phyloP scores from a whole-genome alignment of 331 rosid genomes.

The Telfairia occidentalis region DNA sequence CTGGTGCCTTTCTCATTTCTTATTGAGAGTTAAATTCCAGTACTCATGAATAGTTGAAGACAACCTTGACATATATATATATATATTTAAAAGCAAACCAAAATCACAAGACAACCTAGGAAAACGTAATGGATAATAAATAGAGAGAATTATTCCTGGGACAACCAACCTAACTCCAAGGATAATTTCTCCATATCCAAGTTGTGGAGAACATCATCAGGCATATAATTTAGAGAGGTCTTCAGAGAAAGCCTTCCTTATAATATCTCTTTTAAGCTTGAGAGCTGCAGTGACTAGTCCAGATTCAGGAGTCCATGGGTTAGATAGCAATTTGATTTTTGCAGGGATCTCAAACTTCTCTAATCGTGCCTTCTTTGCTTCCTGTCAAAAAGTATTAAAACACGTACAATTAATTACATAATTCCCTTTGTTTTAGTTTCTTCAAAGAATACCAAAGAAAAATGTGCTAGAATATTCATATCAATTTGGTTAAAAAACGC shows the following conservation, averaged over 20 bases:
- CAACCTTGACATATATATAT: not conserved
- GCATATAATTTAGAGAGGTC: conserved; percentile 53
- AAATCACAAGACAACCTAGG: conserved; percentile 1
- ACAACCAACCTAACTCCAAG: not conserved
- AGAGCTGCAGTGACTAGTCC: conserved; percentile 95
- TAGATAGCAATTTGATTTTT: conserved; percentile 53
- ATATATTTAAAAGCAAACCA: not conserved
- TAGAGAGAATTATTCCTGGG: not conserved
- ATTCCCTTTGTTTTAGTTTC: not conserved
- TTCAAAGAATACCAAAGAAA: not conserved
- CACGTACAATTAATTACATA: not conserved
- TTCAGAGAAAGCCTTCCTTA: conserved; percentile 55
- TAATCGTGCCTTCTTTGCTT: conserved; percentile 65
- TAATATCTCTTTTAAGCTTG: conserved; percentile 80
- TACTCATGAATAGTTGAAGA: not conserved
- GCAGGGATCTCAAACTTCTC: conserved; percentile 85
- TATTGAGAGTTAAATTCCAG: not conserved
- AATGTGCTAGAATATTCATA: not conserved
- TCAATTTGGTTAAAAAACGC: not conserved
- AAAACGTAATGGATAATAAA: not conserved
- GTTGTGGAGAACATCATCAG: conserved; percentile 7
- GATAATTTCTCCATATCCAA: not conserved
- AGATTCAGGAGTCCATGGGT: conserved; percentile 80
- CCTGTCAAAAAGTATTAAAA: conserved; percentile 31
- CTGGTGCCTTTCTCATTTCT: not conserved